Conservation (phyloP, 768 basidiomycete species). For the Russula sp. region DNA sequence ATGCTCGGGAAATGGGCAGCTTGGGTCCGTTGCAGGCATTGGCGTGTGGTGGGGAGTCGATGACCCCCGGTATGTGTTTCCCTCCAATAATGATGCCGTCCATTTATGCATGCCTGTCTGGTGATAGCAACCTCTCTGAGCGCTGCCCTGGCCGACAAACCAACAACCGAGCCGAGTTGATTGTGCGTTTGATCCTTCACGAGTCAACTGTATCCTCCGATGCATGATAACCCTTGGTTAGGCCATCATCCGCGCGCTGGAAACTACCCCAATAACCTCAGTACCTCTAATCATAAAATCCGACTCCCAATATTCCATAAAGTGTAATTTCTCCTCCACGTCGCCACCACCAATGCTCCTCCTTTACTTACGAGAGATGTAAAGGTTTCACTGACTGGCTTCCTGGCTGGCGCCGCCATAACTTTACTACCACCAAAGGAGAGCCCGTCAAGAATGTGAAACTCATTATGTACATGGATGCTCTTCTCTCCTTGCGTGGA, state of each 20-base stretch:
- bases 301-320: constrained; percentile 81
- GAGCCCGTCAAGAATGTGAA: constrained; percentile 66
- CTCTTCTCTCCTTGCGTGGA: constrained; percentile 55
- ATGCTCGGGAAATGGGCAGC: constrained; percentile 76
- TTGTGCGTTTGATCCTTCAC: constrained; percentile 46
- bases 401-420: constrained; percentile 57
- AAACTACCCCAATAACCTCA: constrained; percentile 58
- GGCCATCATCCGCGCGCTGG: constrained; percentile 83
- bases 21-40: constrained; percentile 66
- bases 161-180: constrained; percentile 85
- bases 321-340: constrained; percentile 49
- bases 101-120: not conserved
- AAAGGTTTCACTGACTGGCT: constrained; percentile 71
- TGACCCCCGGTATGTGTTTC: constrained; percentile 53
- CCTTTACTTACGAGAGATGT: constrained; percentile 21
- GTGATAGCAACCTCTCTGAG: constrained; percentile 71
- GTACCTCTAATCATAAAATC: constrained; percentile 71
- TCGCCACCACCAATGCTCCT: not conserved
- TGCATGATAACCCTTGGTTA: constrained; percentile 35
- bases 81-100: constrained; percentile 6
- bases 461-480: constrained; percentile 67
- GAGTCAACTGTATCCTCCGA: not conserved
- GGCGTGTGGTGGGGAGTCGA: constrained; percentile 85
- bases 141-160: constrained; percentile 81
- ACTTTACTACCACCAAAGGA: constrained; percentile 48